Conservation (phyloP, 768 basidiomycete species). For the Brasilioporus rufonigricans region DNA sequence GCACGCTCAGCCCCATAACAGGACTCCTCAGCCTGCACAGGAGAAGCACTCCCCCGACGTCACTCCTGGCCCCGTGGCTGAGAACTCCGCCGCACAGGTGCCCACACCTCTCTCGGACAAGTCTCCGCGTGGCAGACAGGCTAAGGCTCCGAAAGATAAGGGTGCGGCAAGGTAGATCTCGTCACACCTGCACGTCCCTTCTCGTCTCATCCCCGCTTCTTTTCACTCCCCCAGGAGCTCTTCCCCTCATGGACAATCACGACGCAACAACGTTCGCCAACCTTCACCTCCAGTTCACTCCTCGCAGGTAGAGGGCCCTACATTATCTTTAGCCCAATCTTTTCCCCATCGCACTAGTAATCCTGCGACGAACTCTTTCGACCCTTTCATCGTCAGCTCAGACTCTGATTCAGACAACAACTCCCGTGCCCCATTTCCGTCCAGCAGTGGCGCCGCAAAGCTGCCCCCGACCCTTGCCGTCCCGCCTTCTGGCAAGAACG, state of each 20-base stretch:
- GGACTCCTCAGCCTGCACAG: slow-evolving; percentile 22
- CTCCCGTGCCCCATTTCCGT: slow-evolving; percentile 33
- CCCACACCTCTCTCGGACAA: slow-evolving; percentile 27
- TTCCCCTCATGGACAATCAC: slow-evolving; percentile 43
- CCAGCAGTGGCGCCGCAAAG: slow-evolving; percentile 17
- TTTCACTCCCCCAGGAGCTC: slow-evolving; percentile 37
- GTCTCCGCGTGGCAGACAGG: slow-evolving; percentile 32
- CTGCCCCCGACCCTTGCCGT: slow-evolving; percentile 42
- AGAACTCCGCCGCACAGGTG: slow-evolving; percentile 27
- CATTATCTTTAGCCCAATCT: slow-evolving; percentile 21
- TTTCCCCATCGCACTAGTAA: slow-evolving; percentile 29
- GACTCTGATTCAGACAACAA: slow-evolving; percentile 39
- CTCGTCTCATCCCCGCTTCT: slow-evolving; percentile 1
- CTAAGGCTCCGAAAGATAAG: slow-evolving; percentile 44
- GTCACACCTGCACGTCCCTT: not conserved
- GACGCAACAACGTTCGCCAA: slow-evolving; percentile 57
- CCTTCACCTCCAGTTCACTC: slow-evolving; percentile 57
- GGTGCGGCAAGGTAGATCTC: slow-evolving; percentile 38
- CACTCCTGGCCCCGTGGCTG: slow-evolving; percentile 30
- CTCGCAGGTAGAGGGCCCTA: slow-evolving; percentile 67
- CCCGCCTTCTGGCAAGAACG: slow-evolving; percentile 54
- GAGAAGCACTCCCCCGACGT: slow-evolving; percentile 27
- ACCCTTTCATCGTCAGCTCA: slow-evolving; percentile 50
- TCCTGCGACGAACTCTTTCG: slow-evolving; percentile 40
- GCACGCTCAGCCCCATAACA: slow-evolving; percentile 19